These are phyloP conservation scores for Trichoderma harzianum DNA, from an alignment of 2,329 filamentous ascomycete genomes.

Conservation along the genomic window DNA sequence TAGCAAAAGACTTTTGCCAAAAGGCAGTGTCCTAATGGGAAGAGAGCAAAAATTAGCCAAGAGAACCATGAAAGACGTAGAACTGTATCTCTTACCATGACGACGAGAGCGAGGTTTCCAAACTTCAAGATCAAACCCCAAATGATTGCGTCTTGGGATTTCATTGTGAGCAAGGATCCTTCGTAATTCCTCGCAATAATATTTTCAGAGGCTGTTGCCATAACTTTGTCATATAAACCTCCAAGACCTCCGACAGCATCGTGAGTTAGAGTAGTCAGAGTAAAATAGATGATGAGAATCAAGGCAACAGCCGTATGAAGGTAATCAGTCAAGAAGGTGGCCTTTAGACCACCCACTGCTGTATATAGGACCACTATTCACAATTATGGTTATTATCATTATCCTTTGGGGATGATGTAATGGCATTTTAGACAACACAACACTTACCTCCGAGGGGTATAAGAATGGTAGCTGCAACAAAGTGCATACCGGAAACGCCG, in stretches of 20 bases:
- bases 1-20: constrained; percentile 17
- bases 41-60: background rate
- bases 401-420: background rate
- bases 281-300: constrained; percentile 15
- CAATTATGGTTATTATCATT: background rate
- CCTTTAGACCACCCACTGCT: constrained; percentile 10
- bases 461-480: constrained; percentile 16
- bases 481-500: constrained; percentile 14
- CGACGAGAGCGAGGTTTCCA: constrained; percentile 13
- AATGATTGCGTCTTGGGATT: background rate
- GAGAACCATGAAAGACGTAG: background rate
- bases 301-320: constrained; percentile 10
- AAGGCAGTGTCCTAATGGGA: constrained; percentile 6
- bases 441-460: constrained; percentile 12
- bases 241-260: constrained; percentile 9
- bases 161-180: constrained; percentile 16
- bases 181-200: constrained; percentile 5
- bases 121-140: constrained; percentile 14
- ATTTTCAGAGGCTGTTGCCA: constrained; percentile 10
- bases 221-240: constrained; percentile 11
- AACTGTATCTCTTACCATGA: constrained; percentile 1
- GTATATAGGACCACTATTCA: constrained; percentile 4
- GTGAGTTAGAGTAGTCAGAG: constrained; percentile 1
- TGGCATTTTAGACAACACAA: background rate
- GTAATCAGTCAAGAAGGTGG: constrained; percentile 15